phyloP scores from a whole-genome alignment of 192 early-diverging fungal genomes.

The Linnemannia schmuckeri region DNA sequence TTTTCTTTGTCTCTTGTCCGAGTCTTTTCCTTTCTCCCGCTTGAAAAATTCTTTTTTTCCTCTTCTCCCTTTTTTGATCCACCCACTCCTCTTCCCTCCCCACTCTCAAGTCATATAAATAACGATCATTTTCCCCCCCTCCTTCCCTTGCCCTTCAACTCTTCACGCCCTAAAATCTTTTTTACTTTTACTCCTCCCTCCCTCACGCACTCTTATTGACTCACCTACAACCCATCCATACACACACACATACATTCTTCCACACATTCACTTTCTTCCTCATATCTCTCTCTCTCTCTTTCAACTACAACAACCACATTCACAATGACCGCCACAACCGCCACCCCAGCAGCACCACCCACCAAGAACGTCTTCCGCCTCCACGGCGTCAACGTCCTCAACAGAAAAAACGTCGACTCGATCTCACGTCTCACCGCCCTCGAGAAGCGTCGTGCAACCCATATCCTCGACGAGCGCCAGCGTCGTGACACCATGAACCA shows the following conservation, averaged over 20 bases:
- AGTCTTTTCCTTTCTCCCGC: neutral
- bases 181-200: neutral
- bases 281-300: neutral
- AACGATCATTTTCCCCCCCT: neutral
- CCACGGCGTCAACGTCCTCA: constrained; percentile 54
- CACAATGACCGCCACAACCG: constrained; percentile 36
- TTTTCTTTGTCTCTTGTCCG: neutral
- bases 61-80: neutral
- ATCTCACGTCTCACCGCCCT: constrained; percentile 55
- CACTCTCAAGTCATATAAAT: neutral
- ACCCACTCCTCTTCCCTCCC: neutral
- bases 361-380: constrained; percentile 56
- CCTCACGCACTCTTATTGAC: neutral
- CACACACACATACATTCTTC: no score
- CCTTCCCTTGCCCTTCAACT: neutral
- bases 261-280: neutral
- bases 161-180: no score
- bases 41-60: neutral
- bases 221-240: no score
- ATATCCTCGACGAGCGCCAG: constrained; percentile 55
- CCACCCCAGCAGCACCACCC: constrained; percentile 18
- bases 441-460: constrained; percentile 49
- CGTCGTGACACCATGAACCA: constrained; percentile 58
- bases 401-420: constrained; percentile 51
- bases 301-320: constrained; percentile 12